A percentile compares a stretch with the other conserved stretches of the same genome.
phyloP scores from a whole-genome alignment of 805 yeast species.

The Saccharomycopsis fibuligera region DNA sequence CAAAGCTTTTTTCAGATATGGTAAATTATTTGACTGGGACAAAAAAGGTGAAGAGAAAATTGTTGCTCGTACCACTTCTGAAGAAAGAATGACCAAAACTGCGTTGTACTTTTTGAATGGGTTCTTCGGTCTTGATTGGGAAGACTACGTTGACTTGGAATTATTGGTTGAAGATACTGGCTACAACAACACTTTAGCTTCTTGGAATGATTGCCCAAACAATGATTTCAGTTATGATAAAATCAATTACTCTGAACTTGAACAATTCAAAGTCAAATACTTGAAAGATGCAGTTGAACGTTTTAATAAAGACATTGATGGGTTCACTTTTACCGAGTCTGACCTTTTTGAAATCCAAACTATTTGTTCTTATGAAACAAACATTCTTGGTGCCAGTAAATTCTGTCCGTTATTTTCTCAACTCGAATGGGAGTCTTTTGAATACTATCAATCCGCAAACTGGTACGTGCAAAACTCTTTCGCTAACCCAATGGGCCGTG shows the following conservation, averaged over 20 bases:
- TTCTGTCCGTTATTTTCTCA: slow-evolving; percentile 63
- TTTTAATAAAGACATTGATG: slow-evolving; percentile 48
- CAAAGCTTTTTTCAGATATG: slow-evolving; percentile 22
- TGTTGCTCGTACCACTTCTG: slow-evolving; percentile 32
- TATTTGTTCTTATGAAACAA: slow-evolving; percentile 71
- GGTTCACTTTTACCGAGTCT: slow-evolving; percentile 40
- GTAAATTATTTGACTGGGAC: slow-evolving; percentile 20
- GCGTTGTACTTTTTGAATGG: slow-evolving; percentile 42
- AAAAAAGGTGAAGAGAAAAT: slow-evolving; percentile 10
- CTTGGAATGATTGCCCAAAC: slow-evolving; percentile 20
- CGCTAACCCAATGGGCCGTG: slow-evolving; percentile 51
- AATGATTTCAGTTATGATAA: slow-evolving; percentile 12
- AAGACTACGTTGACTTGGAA: slow-evolving; percentile 22
- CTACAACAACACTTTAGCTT: slow-evolving; percentile 23
- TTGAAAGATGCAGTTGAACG: slow-evolving; percentile 51
- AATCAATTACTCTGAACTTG: slow-evolving; percentile 7
- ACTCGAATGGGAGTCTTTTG: slow-evolving; percentile 57
- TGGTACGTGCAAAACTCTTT: slow-evolving; percentile 59
- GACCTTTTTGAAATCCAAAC: slow-evolving; percentile 51
- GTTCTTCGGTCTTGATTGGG: slow-evolving; percentile 35
- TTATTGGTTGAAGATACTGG: slow-evolving; percentile 21
- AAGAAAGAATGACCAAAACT: slow-evolving; percentile 42
- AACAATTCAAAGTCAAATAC: slow-evolving; percentile 28
- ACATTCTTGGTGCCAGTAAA: slow-evolving; percentile 57
- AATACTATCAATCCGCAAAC: slow-evolving; percentile 52